A percentile compares a stretch with the other conserved stretches of the same genome.
Evolutionary conservation across 225 moss, liverwort and hornwort species (phyloP).

Genomic region (Sphagnum tenellum): DNA sequence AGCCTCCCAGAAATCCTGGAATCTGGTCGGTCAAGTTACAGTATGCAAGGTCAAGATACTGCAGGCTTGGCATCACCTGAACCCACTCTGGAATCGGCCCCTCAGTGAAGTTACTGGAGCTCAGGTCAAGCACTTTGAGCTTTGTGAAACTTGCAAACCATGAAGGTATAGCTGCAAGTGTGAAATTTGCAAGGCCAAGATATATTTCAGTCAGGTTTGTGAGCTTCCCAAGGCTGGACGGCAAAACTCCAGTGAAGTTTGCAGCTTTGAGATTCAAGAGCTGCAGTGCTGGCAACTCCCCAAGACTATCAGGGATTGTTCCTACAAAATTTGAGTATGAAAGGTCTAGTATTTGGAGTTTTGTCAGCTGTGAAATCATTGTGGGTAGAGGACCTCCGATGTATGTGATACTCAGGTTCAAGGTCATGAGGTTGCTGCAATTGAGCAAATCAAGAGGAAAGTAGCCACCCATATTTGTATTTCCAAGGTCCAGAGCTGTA

Average conservation of each 20-base stretch:
- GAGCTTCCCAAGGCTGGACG: conserved; percentile 44
- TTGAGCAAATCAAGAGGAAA: conserved; percentile 31
- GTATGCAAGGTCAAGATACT: conserved; percentile 27
- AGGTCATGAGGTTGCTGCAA: conserved; percentile 31
- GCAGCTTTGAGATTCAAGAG: conserved; percentile 35
- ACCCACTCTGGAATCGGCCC: conserved; percentile 37
- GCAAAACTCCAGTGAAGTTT: conserved; percentile 48
- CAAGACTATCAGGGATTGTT: conserved; percentile 38
- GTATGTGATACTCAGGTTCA: conserved; percentile 63
- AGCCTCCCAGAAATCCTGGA: conserved; percentile 36
- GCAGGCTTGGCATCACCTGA: conserved; percentile 23
- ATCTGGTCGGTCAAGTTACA: conserved; percentile 43
- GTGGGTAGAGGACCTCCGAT: conserved; percentile 48
- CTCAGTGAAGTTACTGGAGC: conserved; percentile 31
- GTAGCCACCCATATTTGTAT: conserved; percentile 27
- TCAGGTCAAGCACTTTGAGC: conserved; percentile 34
- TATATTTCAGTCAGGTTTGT: conserved; percentile 37
- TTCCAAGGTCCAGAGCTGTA: conserved; percentile 26
- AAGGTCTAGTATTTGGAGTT: conserved; percentile 49
- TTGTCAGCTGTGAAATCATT: conserved; percentile 31
- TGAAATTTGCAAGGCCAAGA: conserved; percentile 32
- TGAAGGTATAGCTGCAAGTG: conserved; percentile 30
- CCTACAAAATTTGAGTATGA: conserved; percentile 64
- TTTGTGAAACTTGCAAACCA: conserved; percentile 51
- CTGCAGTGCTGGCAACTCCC: conserved; percentile 37